Conservation (phyloP, 768 basidiomycete genomes). For the Calocera viscosa region DNA sequence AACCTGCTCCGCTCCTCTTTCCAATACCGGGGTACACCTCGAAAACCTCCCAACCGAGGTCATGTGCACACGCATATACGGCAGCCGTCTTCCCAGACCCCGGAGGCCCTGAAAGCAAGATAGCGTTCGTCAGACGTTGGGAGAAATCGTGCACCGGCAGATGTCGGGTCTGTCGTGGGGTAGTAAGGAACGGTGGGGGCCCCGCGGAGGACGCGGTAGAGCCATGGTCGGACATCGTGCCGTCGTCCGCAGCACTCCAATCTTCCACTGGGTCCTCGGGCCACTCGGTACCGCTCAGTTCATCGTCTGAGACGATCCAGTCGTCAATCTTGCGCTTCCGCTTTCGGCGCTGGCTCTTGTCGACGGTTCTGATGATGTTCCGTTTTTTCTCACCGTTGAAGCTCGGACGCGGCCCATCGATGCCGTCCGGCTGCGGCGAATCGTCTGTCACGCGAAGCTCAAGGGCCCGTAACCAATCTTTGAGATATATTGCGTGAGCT, state of each 20-base stretch:
- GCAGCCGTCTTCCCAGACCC: constrained; percentile 86
- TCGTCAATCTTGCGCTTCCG: constrained; percentile 12
- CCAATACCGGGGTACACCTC: constrained; percentile 95
- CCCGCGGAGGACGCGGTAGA: constrained; percentile 9
- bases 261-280: constrained; percentile 29
- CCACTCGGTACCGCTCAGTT: constrained; percentile 18
- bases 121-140: constrained; percentile 60
- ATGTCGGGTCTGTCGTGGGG: constrained; percentile 4
- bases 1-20: constrained; percentile 64
- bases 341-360: constrained; percentile 11
- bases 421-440: not conserved
- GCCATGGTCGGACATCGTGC: not conserved
- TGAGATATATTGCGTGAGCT: constrained; percentile 51
- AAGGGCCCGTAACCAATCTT: constrained; percentile 67
- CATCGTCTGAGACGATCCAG: constrained; percentile 24
- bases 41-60: constrained; percentile 91
- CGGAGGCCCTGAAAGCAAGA: constrained; percentile 68
- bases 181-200: constrained; percentile 6
- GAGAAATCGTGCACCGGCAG: constrained; percentile 9
- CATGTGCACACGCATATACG: constrained; percentile 85
- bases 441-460: constrained; percentile 38
- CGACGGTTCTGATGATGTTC: constrained; percentile 13
- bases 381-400: constrained; percentile 11
- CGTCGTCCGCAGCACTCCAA: constrained; percentile 38
- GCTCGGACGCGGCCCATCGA: constrained; percentile 4